Base-by-base conservation (phyloP, 2,329 filamentous ascomycete genomes). In the Hypomyces rosellus region DNA sequence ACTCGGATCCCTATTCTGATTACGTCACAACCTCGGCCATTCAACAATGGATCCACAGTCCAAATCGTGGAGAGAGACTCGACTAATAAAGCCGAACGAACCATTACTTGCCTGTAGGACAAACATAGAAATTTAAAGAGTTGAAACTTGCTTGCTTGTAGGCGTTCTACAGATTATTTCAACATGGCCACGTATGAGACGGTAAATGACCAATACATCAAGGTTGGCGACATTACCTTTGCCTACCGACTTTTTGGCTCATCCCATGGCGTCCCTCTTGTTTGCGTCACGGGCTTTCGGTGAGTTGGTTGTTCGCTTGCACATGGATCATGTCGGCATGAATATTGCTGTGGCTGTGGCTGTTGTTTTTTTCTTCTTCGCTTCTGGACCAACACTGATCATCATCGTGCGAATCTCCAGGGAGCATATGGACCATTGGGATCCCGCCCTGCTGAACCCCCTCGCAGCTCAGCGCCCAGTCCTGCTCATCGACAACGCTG, bases 401-500 rank as follows among this genome's bases (percentile, higher is more conserved):
- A 15, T 11, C 18, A 18, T 16, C 16, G 12, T 20, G 38, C 50
- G 45, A 18, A 30, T 8, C 46, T 34, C 20, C 25, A 69, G 67
- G 48, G 64, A 66, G 16, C 69, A 65, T 7, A 68, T 69, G 64
- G 67, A 70, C 34, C 61, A 68, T 8, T 69, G 67, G 65, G 72
- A 75, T 53, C 71, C 74, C 6, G 62, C 66, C 1, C 59, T 78
- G 25, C 54, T 78, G 59, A 74, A 76, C 49, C 61, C 64, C 20
- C 62, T 78, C 15, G 69, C 72, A 2, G 57, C 62, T 1, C 59
- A 55, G 8, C 71, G 75, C 1, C 68, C 69, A 4, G 58, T 78
- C 15, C 59, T 78, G 25, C 63, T 75, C 37, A 66, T 74, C 55
- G 75, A 79, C 64, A 73, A 73, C 53, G 64, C 71, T 1, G 75